Conservation (phyloP, 2,329 filamentous ascomycete genomes). For the Beauveria pseudobassiana region DNA sequence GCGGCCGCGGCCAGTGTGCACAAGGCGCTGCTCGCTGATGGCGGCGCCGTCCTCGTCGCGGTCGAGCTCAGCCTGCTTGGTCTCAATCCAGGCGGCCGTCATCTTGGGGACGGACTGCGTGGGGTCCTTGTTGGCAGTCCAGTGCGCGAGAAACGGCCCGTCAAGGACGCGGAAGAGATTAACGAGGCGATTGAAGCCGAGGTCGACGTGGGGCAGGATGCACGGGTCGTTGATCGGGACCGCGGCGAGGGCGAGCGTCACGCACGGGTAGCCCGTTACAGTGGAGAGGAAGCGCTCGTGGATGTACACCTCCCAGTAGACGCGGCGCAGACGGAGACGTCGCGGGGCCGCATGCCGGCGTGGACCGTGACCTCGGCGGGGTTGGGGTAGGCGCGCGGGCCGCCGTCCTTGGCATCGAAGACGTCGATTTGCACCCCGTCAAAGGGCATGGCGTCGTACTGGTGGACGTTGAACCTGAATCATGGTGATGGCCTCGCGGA, state of each 20-base stretch:
- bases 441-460: conserved; percentile 22
- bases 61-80: conserved; percentile 33
- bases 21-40: conserved; percentile 21
- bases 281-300: conserved; percentile 50
- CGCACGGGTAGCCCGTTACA: conserved; percentile 36
- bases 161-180: conserved; percentile 31
- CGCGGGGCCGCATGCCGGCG: background rate
- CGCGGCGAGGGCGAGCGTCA: conserved; percentile 25
- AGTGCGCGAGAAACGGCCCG: conserved; percentile 29
- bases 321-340: conserved; percentile 27
- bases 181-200: conserved; percentile 31
- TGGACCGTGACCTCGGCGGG: background rate
- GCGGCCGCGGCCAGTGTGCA: conserved; percentile 16
- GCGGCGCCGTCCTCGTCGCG: conserved; percentile 27
- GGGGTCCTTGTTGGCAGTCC: conserved; percentile 25
- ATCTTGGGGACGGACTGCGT: conserved; percentile 17
- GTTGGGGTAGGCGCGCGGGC: background rate
- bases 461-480: conserved; percentile 35
- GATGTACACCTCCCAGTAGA: conserved; percentile 50
- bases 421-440: background rate
- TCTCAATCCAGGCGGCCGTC: conserved; percentile 32
- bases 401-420: background rate
- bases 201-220: conserved; percentile 28
- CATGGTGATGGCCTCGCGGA: conserved; percentile 41
- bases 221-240: conserved; percentile 24